A percentile compares a stretch with the other conserved stretches of the same genome.
These are phyloP conservation scores for Xanthoceras sorbifolium DNA, from an alignment of 345 rosid genomes.

Conservation along the genomic window DNA sequence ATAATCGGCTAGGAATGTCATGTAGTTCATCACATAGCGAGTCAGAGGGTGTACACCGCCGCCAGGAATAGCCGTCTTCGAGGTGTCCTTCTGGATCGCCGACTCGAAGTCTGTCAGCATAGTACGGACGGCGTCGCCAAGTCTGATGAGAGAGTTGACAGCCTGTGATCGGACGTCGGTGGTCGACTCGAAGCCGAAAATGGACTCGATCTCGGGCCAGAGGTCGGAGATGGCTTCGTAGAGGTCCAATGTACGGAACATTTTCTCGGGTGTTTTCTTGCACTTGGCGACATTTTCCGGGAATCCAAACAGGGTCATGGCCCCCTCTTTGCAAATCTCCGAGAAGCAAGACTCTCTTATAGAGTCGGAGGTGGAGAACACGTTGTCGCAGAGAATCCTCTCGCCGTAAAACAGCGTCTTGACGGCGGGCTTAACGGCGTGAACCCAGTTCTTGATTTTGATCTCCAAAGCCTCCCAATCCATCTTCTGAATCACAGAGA, in stretches of 20 bases:
- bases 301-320: conserved; percentile 60
- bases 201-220: conserved; percentile 52
- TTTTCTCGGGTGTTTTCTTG: conserved; percentile 69
- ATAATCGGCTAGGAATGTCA: conserved; percentile 70
- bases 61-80: conserved; percentile 52
- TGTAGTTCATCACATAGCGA: conserved; percentile 79
- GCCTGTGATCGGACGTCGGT: conserved; percentile 44
- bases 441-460: conserved; percentile 60
- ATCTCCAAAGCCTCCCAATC: conserved; percentile 60
- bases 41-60: conserved; percentile 84
- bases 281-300: conserved; percentile 61
- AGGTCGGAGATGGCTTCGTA: conserved; percentile 53
- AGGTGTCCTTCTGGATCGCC: conserved; percentile 55
- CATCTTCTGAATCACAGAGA: conserved; percentile 49
- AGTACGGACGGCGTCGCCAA: conserved; percentile 45
- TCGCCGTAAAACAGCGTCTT: conserved; percentile 64
- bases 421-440: conserved; percentile 49
- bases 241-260: conserved; percentile 68
- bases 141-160: conserved; percentile 44
- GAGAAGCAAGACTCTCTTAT: conserved; percentile 59
- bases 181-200: conserved; percentile 51
- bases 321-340: conserved; percentile 55
- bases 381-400: conserved; percentile 63
- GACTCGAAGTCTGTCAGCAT: conserved; percentile 64
- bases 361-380: conserved; percentile 51